Evolutionary conservation across 495 filamentous ascomycete genomes (phyloP), one percentile per base, ranked within the genome.

Genomic region (Penicillium atrosanguineum): DNA sequence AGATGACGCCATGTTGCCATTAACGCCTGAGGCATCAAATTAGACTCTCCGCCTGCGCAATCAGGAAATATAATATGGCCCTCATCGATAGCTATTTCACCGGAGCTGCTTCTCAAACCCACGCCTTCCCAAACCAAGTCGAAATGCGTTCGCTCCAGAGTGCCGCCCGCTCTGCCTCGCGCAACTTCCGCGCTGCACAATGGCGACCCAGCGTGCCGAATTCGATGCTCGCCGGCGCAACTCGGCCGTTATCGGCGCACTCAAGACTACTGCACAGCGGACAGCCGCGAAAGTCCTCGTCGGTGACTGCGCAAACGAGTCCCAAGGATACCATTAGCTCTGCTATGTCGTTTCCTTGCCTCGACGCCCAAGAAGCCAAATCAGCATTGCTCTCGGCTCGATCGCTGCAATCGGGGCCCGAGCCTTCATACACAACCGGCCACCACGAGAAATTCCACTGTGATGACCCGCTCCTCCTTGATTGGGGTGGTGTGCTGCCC

Each of bases 351-450:
- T 99, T 99, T 62, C 94, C 94, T 5, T 99, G 94, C 64, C 86
- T 99, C 11, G 94, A 99, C 65, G 89, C 87, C 11, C 83, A 92
- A 51, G 94, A 99, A 63, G 83, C 84, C 2, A 85, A 87, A 61
- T 88, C 90, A 15, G 89, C 90, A 7, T 85, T 78, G n/a, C 83
- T 96, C 39, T 83, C 84, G 55, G 82, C 84, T 28, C 77, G 83
- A 44, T 90, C 90, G 2, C 77, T 88, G 12, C 79, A 79, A 34
- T 82, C 83, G 18, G 94, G 94, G 2, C 94, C 94, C 4, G 94
- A 99, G 61, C 94, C 94, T 1, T 89, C 90, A 7, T 99, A 99
- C 69, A 95, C 90, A 0, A 88, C 87, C 53, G 94, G 94, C 48
- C 77, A 82, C 9, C 93, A 95, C 54, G 79, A 86, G 56, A 81